Percentiles rank a stretch among this genome's conserved stretches.
Evolutionary conservation across 441 rosid species (phyloP).

Genomic region (Gossypium schwendimanii): DNA sequence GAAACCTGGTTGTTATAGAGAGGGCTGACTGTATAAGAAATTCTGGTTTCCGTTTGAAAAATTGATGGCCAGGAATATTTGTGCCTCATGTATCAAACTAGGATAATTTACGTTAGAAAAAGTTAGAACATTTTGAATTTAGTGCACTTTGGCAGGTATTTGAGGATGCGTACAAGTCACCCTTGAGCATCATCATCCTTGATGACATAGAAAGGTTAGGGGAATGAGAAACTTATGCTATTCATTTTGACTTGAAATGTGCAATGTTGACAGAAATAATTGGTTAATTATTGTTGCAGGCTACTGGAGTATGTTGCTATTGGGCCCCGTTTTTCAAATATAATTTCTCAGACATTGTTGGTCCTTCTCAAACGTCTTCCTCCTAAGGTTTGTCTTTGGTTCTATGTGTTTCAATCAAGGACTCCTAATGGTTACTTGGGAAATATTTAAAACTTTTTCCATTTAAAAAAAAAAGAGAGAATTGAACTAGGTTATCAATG

Average conservation of each 20-base stretch:
- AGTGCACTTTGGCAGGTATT: conserved; percentile 48
- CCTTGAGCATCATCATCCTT: conserved; percentile 86
- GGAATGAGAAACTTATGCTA: conserved; percentile 7
- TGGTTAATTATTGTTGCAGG: conserved; percentile 35
- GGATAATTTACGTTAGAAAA: not conserved
- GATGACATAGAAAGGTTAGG: conserved; percentile 90
- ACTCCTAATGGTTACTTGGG: not conserved
- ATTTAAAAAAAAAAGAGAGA: not conserved
- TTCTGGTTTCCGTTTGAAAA: not conserved
- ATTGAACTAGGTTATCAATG: not conserved
- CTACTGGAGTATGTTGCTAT: conserved; percentile 85
- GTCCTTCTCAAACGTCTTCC: conserved; percentile 88
- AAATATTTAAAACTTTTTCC: not conserved
- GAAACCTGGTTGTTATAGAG: too few species aligned
- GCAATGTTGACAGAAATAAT: conserved; percentile 3
- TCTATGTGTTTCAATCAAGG: not conserved
- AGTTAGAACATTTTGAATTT: conserved; percentile 8
- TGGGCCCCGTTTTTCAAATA: conserved; percentile 93
- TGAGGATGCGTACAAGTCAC: conserved; percentile 97
- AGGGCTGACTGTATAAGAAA: not conserved
- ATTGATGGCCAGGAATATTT: not conserved
- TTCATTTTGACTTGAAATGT: not conserved
- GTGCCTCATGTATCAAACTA: conserved; percentile 11
- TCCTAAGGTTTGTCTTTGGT: conserved; percentile 53
- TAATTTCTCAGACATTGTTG: conserved; percentile 82